These are phyloP conservation scores for Aspergillus aculeatus DNA, from an alignment of 2,329 filamentous ascomycete genomes.

Conservation along the genomic window DNA sequence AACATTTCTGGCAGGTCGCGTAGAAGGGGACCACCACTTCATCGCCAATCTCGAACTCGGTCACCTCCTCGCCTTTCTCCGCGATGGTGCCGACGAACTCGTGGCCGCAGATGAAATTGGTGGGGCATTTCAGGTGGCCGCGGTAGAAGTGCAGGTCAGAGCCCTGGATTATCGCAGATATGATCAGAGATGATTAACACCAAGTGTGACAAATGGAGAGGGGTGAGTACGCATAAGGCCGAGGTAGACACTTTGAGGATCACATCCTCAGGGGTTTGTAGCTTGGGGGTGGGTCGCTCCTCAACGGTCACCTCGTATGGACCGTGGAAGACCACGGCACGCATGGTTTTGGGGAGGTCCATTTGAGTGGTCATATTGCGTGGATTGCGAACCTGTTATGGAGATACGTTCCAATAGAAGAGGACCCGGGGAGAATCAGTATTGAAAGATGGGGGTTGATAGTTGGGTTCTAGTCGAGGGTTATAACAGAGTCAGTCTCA, in stretches of 20 bases:
- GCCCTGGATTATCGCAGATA: not conserved
- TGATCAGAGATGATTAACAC: not conserved
- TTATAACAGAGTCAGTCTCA: no score
- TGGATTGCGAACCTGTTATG: no score
- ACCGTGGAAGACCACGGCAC: slow-evolving; percentile 82
- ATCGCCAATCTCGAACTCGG: slow-evolving; percentile 68
- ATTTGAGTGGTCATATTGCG: not conserved
- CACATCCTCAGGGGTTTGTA: slow-evolving; percentile 69
- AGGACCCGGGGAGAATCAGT: no score
- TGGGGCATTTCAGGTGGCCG: slow-evolving; percentile 69
- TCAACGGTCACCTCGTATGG: slow-evolving; percentile 71
- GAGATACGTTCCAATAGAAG: no score
- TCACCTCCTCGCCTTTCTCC: slow-evolving; percentile 56
- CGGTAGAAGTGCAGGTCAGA: slow-evolving; percentile 78
- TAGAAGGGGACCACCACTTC: slow-evolving; percentile 81
- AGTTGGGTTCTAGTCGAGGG: no score
- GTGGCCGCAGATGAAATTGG: slow-evolving; percentile 67
- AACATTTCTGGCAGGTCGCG: slow-evolving; percentile 70
- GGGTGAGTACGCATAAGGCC: slow-evolving; percentile 69
- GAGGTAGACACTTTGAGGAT: slow-evolving; percentile 79
- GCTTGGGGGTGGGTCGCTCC: slow-evolving; percentile 70
- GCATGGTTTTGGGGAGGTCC: slow-evolving; percentile 60
- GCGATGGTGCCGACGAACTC: slow-evolving; percentile 78
- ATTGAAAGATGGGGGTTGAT: no score
- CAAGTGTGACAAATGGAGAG: not conserved